A percentile compares a stretch with the other conserved stretches of the same genome.
phyloP scores from a whole-genome alignment of 148 eudicot genomes.

The Arbutus unedo region DNA sequence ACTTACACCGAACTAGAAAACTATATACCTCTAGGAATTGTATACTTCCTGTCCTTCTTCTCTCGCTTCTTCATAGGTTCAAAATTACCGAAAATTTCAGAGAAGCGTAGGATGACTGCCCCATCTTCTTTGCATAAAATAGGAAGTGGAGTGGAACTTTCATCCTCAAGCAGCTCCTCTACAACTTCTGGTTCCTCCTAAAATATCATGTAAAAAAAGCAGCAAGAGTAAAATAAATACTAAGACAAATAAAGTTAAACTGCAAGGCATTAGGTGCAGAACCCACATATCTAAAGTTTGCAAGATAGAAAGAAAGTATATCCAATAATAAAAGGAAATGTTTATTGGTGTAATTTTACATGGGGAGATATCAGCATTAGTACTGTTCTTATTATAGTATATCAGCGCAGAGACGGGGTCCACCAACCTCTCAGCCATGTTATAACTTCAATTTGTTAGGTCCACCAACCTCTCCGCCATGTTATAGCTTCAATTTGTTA shows the following conservation, averaged over 20 bases:
- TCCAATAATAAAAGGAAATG: neutral
- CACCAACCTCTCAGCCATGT: neutral
- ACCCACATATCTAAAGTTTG: neutral
- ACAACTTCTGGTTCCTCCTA: conserved; percentile 53
- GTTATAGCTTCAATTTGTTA: neutral
- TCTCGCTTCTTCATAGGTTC: conserved; percentile 57
- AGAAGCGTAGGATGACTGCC: conserved; percentile 67
- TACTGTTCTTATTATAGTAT: neutral
- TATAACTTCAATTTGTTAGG: neutral
- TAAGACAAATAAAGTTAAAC: conserved; percentile 9
- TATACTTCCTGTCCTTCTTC: conserved; percentile 56
- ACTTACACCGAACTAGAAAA: neutral
- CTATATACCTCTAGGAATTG: conserved; percentile 59
- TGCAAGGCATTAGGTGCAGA: neutral
- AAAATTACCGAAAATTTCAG: conserved; percentile 90
- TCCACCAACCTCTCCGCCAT: neutral
- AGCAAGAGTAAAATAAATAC: neutral
- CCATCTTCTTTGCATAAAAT: conserved; percentile 81
- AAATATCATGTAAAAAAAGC: neutral
- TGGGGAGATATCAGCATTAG: neutral
- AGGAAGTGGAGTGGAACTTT: conserved; percentile 51
- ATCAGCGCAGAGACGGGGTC: neutral
- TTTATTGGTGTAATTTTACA: neutral
- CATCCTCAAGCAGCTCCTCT: conserved; percentile 35
- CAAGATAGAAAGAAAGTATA: neutral